phyloP scores from a whole-genome alignment of 345 rosid genomes.

The Eutrema yunnanense region DNA sequence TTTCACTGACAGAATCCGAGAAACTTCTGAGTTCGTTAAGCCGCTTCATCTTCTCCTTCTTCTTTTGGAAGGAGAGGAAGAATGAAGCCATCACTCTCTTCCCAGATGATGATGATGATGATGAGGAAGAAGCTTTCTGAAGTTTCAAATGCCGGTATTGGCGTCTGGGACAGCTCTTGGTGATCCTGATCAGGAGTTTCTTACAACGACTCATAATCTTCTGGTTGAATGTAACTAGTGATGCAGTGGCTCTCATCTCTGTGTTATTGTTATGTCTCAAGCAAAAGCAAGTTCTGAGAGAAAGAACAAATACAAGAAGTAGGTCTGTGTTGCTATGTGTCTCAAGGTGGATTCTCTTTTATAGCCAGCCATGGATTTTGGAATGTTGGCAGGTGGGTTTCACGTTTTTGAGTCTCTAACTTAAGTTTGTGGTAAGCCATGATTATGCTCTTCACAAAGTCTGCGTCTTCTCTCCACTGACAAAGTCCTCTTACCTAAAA shows the following conservation, averaged over 20 bases:
- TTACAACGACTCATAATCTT: constrained; percentile 11
- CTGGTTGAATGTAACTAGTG: constrained; percentile 16
- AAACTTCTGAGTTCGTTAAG: constrained; percentile 28
- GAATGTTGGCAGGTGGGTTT: constrained; percentile 7
- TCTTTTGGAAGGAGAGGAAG: constrained; percentile 26
- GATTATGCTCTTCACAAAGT: neutral
- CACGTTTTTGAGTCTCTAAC: constrained; percentile 2
- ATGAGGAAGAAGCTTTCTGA: neutral
- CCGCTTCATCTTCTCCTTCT: constrained; percentile 28
- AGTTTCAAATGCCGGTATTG: constrained; percentile 23
- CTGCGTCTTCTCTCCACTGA: neutral
- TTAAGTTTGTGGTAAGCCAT: constrained; percentile 15
- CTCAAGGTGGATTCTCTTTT: constrained; percentile 1
- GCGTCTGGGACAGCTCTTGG: constrained; percentile 10
- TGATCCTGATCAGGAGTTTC: constrained; percentile 15
- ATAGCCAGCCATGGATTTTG: neutral
- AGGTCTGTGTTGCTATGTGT: neutral
- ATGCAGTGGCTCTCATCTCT: constrained; percentile 15
- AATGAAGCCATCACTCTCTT: constrained; percentile 18
- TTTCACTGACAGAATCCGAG: constrained; percentile 15
- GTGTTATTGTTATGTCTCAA: neutral
- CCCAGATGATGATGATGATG: constrained; percentile 4
- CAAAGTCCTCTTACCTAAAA: constrained; percentile 1
- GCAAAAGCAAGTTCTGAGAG: neutral
- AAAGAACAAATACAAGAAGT: neutral